phyloP scores from a whole-genome alignment of 306 rosid genomes.

The Pyrus communis region DNA sequence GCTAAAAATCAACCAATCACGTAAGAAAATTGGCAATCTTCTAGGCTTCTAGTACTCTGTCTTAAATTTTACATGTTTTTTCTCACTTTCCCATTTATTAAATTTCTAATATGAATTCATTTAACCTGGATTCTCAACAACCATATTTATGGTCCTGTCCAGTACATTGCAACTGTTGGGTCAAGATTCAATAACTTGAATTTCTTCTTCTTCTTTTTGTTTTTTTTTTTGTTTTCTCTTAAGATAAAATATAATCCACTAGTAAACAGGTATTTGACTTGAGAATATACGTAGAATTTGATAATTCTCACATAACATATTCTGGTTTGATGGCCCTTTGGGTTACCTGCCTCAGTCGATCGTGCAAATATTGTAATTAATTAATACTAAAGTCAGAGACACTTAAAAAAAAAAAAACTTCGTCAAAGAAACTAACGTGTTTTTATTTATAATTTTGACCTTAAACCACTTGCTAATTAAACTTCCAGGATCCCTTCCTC shows the following conservation, averaged over 20 bases:
- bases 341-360: not conserved
- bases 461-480: not conserved
- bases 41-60: too few relatives aligned
- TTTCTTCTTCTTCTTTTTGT: not conserved
- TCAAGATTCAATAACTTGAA: not conserved
- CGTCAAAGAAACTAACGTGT: not conserved
- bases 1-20: too few relatives aligned
- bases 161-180: not conserved
- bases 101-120: not conserved
- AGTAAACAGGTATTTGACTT: not conserved
- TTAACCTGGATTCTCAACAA: not conserved
- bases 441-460: not conserved
- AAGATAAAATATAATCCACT: not conserved
- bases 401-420: not conserved
- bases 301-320: not conserved
- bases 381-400: not conserved
- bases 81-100: not conserved
- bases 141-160: not conserved
- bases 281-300: not conserved
- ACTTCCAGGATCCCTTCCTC: not conserved
- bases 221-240: not conserved
- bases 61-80: not conserved
- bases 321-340: not conserved
- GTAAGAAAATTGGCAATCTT: too few relatives aligned
- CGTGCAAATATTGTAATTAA: not conserved